Evolutionary conservation across 129 eudicot genomes (phyloP), one percentile per base, ranked within the genome.

Genomic region (Centella asiatica): DNA sequence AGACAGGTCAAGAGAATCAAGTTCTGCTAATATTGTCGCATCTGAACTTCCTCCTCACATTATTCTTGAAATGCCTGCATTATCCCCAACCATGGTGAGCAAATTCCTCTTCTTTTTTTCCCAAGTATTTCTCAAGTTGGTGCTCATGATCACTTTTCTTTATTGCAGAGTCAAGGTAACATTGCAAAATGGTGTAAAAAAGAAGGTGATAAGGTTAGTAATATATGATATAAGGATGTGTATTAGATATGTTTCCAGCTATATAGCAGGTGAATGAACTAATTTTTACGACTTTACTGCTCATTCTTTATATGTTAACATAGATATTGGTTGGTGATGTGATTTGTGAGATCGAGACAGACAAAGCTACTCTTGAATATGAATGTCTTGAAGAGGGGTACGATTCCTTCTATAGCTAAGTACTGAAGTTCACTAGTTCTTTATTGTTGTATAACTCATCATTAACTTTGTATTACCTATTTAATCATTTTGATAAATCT

Each of bases 331-430:
- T 87, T 58, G 98, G 98, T 66, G 98, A 92, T 72, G 81, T 92
- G 74, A 70, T 92, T 46, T 84, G 98, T 75, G 98, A 92, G 78
- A 87, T 92, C 74, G 98, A 92, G 73, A 92, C 98, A 9, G 98
- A 92, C 78, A 92, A 92, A 73, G 99, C 99, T 66, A 92, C 99
- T 44, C 86, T 92, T 71, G 99, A 92, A 72, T 81, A 72, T 69
- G 99, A 92, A 76, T 76, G 96, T 79, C 96, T 92, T 78, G 99
- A 92, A 82, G 99, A 92, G 71, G 99, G 99, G 99, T 92, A 92
- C 66, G 47, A n/a, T 67, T 19, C 64, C 31, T 50, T 33, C 46
- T 49, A 39, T 27, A 18, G 22, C 26, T 25, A 56, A 0, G 22
- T 64, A n/a, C n/a, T n/a, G n/a, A n/a, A n/a, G n/a, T n/a, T n/a